Percentiles rank a stretch among this genome's conserved stretches.
phyloP scores from a whole-genome alignment of 2,329 filamentous ascomycete species.

The Atkinsonella hypoxylon region DNA sequence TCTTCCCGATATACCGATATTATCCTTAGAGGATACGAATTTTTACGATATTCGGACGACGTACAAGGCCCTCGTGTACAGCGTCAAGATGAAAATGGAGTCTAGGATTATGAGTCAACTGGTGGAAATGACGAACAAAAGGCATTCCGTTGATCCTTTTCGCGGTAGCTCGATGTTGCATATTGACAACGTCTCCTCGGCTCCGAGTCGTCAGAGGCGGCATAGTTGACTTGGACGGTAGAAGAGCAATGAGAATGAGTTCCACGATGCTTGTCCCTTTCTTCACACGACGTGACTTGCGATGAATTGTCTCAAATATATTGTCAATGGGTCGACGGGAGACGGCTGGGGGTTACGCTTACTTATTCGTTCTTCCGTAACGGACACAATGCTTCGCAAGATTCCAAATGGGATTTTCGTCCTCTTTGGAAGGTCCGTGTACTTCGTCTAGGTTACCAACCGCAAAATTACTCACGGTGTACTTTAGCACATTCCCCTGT shows the following conservation, averaged over 20 bases:
- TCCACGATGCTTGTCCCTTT: not conserved
- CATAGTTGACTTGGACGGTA: not conserved
- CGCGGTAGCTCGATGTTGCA: not conserved
- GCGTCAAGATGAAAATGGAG: slow-evolving; percentile 22
- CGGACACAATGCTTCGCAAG: too few species aligned
- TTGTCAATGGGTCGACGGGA: too few species aligned
- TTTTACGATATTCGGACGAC: slow-evolving; percentile 18
- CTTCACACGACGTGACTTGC: not conserved
- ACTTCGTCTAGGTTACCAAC: too few species aligned
- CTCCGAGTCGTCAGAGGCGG: not conserved
- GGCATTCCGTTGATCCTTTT: not conserved
- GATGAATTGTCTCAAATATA: not conserved
- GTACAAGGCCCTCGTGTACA: slow-evolving; percentile 20
- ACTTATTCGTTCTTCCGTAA: not conserved
- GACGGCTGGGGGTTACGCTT: too few species aligned
- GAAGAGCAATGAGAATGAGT: not conserved
- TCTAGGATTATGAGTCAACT: slow-evolving; percentile 22
- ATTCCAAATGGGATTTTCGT: too few species aligned
- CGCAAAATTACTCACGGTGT: too few species aligned
- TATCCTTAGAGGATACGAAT: slow-evolving; percentile 17
- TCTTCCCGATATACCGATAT: slow-evolving; percentile 25
- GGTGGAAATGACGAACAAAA: slow-evolving; percentile 13
- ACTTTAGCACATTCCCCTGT: too few species aligned
- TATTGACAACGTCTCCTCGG: not conserved
- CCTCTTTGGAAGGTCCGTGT: too few species aligned